Evolutionary conservation across 179 eudicot species (phyloP).

Genomic region (Actinidia chinensis): DNA sequence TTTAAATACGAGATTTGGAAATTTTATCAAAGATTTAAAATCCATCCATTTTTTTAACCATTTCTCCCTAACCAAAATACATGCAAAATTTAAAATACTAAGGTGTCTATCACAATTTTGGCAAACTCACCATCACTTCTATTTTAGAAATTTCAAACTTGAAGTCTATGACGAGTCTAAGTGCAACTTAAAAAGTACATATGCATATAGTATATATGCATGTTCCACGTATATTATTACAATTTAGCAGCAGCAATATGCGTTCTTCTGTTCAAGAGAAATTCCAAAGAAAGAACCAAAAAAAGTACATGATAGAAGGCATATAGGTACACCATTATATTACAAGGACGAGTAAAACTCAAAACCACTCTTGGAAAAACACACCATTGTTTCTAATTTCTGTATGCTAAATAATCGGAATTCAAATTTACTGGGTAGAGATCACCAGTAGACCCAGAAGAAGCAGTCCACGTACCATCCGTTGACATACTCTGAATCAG

Average conservation of each 20-base stretch:
- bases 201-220: too few relatives aligned
- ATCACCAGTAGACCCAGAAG: constrained; percentile 26
- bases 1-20: too few relatives aligned
- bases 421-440: constrained; percentile 34
- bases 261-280: not conserved
- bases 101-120: too few relatives aligned
- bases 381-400: not conserved
- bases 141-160: too few relatives aligned
- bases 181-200: too few relatives aligned
- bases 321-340: not conserved
- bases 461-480: constrained; percentile 20
- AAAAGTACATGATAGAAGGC: too few relatives aligned
- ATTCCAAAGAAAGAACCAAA: not conserved
- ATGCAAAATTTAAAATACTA: too few relatives aligned
- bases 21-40: too few relatives aligned
- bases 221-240: not conserved
- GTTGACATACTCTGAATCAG: constrained; percentile 19
- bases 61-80: too few relatives aligned
- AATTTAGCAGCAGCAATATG: not conserved
- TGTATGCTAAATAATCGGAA: constrained; percentile 20
- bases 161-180: too few relatives aligned
- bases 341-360: not conserved
- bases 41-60: too few relatives aligned
- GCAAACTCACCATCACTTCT: too few relatives aligned
- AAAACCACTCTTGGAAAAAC: not conserved